Percentiles rank a stretch among this genome's conserved stretches.
These are phyloP conservation scores for Manihot esculenta DNA, from an alignment of 441 rosid species.

Conservation along the genomic window DNA sequence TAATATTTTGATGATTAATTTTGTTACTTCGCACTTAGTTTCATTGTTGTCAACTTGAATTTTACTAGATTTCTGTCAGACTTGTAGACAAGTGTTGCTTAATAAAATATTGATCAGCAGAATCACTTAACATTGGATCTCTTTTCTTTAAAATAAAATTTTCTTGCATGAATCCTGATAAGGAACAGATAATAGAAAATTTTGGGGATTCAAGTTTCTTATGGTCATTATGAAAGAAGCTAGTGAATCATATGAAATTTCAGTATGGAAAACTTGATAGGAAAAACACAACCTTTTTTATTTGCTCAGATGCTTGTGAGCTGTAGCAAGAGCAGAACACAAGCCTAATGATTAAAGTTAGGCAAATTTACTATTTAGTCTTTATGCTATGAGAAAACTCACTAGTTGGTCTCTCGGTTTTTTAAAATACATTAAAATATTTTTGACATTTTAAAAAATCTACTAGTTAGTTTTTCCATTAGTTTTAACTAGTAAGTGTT, in stretches of 20 bases:
- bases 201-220: neutral
- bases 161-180: neutral
- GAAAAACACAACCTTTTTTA: neutral
- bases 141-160: neutral
- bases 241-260: neutral
- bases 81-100: neutral
- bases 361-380: too few relatives aligned
- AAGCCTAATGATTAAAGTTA: neutral
- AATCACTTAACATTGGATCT: neutral
- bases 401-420: too few relatives aligned
- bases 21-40: neutral
- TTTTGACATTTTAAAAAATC: too few relatives aligned
- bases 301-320: neutral
- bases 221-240: neutral
- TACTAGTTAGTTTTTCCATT: too few relatives aligned
- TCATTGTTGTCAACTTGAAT: too few relatives aligned
- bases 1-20: neutral
- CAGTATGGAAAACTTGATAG: neutral
- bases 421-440: too few relatives aligned
- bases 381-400: too few relatives aligned
- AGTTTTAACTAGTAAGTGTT: too few relatives aligned
- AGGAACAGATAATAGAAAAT: too few relatives aligned
- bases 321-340: neutral
- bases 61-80: neutral
- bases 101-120: neutral